Base-by-base conservation (phyloP, 1,139 yeast genomes). In the Pichia sp. region DNA sequence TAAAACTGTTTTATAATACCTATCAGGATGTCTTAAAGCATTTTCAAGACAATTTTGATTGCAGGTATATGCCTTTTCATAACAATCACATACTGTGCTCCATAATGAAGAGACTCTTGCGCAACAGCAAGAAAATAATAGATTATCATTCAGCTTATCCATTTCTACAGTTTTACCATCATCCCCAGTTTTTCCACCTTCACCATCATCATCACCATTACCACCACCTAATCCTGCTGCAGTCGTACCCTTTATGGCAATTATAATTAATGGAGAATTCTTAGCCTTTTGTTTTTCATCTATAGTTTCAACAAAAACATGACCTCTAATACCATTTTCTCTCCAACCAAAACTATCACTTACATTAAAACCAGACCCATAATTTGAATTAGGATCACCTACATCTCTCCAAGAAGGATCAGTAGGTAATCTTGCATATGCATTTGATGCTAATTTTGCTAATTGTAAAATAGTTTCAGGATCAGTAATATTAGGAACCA, bases 81-180 rank as follows among this genome's bases (percentile, higher is more conserved):
- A 90, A 61, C 99, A 92, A 63, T 89, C 97, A 65, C 99, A 92
- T 1, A 90, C 97, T 0, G 97, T 86, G 8, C 82, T 80, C 98
- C 98, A 94, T 65, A 87, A 67, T 56, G 89, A 90, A 46, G 94
- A 79, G 7, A 92, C 82, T 34, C 97, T 73, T 1, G 97, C 98
- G 67, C 99, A 92, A 63, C 99, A 92, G 63, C 99, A 92, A 20
- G 95, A 86, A 61, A 92, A 92, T 38, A 92, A 65, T 46, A 92
- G 62, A 60, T 92, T 92, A 61, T 94, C 98, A 61, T 92, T 92
- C 32, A 74, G 65, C 63, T 87, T 87, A 62, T 92, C 99, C 51
- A 77, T 79, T 1, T 73, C 76, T 0, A 85, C 82, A 0, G 98
- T 90, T 44, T 83, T 89, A 38, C 80, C 83, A 42, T 71, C 79